Evolutionary conservation across 768 basidiomycete genomes (phyloP), one percentile per base, ranked within the genome.

Genomic region (Chalciporus sphaerocephalus): DNA sequence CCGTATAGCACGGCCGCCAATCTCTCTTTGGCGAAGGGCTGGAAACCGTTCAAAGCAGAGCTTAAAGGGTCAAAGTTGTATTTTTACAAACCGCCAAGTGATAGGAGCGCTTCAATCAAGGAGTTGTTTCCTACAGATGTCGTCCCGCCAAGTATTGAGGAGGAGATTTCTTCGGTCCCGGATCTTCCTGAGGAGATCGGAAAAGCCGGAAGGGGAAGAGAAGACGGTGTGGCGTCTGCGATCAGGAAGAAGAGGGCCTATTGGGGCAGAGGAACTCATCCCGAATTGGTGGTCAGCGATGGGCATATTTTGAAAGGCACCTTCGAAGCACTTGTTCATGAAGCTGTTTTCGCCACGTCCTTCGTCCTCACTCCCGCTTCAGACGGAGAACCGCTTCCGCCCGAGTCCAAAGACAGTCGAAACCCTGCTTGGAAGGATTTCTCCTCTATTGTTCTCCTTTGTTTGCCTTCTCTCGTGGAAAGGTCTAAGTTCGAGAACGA

Each of bases 41-140:
- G 92, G 92, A 93, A 92, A 60, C 80, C 87, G 5, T 89, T 78
- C 70, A 92, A 92, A 62, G 74, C 85, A 36, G 85, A 90, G 54
- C 68, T 94, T 21, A 85, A 88, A 58, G 92, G 91, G 6, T 79
- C 85, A 11, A 93, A 93, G 62, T 56, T 94, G 39, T 85, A 87
- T 62, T 87, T 93, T 57, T 92, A 87, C 62, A 94, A 93, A 57
- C 81, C 88, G 0, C 88, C 91, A 0, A 71, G 74, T 22, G 91
- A 93, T 52, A 71, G 81, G 45, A 69, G 65, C 18, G 67, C 71
- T 2, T 83, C 73, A 0, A 73, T 92, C 42, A 87, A 83, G 59
- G 82, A 85, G 7, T 67, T 92, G 20, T 94, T 94, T 56, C 83
- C 87, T 9, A 74, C 78, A 0, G 79, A 70, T 7, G 65, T 87